Conservation (phyloP, 257 asterid species). For the Thymus mandschuricus region DNA sequence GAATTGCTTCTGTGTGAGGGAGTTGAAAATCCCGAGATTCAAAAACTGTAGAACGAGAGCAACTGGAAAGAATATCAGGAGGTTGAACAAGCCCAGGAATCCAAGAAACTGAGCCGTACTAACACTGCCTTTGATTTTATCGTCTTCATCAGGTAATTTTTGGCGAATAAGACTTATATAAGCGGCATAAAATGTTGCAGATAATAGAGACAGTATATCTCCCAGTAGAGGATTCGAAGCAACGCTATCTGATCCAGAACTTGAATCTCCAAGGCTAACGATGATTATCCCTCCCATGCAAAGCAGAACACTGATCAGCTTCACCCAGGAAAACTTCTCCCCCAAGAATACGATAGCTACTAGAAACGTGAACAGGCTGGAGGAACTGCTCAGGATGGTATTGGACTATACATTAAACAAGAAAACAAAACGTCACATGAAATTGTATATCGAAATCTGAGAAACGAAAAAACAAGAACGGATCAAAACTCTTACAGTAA, state of each 20-base stretch:
- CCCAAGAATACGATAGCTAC: conserved; percentile 88
- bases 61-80: conserved; percentile 75
- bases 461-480: conserved; percentile 2
- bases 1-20: conserved; percentile 66
- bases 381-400: conserved; percentile 89
- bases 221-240: conserved; percentile 80
- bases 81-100: conserved; percentile 83
- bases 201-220: conserved; percentile 68
- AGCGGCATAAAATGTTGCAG: conserved; percentile 83
- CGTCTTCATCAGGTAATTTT: conserved; percentile 86
- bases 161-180: conserved; percentile 85
- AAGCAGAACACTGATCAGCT: conserved; percentile 81
- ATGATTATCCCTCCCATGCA: conserved; percentile 94
- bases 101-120: conserved; percentile 99
- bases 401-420: conserved; percentile 63
- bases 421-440: conserved; percentile 26
- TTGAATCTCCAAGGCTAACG: conserved; percentile 88
- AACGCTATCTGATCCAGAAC: conserved; percentile 46
- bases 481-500: conserved; percentile 64
- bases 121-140: conserved; percentile 53
- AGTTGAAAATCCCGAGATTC: conserved; percentile 60
- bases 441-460: background rate
- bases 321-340: conserved; percentile 88
- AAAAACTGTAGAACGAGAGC: conserved; percentile 58
- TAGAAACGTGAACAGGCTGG: conserved; percentile 91